Evolutionary conservation across 208 protist species (phyloP), one percentile per base, ranked within the genome.

Genomic region (Wallacemonas sp.): DNA sequence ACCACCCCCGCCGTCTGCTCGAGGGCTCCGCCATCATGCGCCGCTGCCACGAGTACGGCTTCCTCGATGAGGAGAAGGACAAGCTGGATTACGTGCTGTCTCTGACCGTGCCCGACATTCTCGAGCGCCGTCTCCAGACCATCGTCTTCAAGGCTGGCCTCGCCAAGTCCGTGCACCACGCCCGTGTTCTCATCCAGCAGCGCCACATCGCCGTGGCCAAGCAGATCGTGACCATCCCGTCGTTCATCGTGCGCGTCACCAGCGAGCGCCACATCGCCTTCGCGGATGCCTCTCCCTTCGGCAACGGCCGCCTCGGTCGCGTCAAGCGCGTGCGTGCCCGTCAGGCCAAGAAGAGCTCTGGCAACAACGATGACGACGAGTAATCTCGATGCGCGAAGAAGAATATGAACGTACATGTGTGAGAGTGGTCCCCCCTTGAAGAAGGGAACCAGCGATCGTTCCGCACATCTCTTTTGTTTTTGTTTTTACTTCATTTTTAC

Each of bases 51-150:
- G 94, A 98, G 71, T 90, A 99, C 66, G 99, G 99, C 70, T 94
- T 99, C 72, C 95, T 99, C 39, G 92, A 98, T 34, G 98, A 99
- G 80, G 88, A 91, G 51, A 98, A 99, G 90, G 93, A 98, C 87
- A 98, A 99, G 78, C 98, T 99, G 68, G 99, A 99, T 98, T 99
- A 99, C 91, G 98, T 99, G 62, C 98, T 99, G 26, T 96, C 92
- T 38, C 96, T 99, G 39, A 99, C 98, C 70, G 84, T 98, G 51
- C 90, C 99, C 55, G 98, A 99, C 79, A 99, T 99, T 87, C 90
- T 99, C 31, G 98, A 99, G 83, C 97, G 99, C 75, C 97, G 99
- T 75, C 98, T 99, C 54, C 99, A 99, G 92, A 99, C 99, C 36
- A 76, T 99, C 55, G 97, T 99, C 30, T 98, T 99, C 93, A 99